phyloP scores from a whole-genome alignment of 2,329 filamentous ascomycete genomes.

The Aspergillus tubingensis region DNA sequence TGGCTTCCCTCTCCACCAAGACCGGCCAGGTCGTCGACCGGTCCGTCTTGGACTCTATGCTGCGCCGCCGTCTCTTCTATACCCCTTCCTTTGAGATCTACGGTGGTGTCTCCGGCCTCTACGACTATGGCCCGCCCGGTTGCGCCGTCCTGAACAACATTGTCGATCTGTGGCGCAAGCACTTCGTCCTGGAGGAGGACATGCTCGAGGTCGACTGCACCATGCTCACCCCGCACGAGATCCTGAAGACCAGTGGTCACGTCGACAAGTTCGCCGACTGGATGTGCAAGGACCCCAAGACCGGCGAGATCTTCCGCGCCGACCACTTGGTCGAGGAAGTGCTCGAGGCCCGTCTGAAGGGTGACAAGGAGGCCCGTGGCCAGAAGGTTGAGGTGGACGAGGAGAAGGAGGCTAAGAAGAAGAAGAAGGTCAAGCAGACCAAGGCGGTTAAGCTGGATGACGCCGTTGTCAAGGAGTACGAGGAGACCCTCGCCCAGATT shows the following conservation, averaged over 20 bases:
- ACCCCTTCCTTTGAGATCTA: constrained; percentile 97
- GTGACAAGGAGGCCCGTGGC: constrained; percentile 89
- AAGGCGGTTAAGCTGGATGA: constrained; percentile 86
- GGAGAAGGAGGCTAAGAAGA: constrained; percentile 83
- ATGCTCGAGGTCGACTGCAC: constrained; percentile 96
- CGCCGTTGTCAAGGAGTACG: constrained; percentile 81
- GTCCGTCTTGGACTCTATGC: constrained; percentile 75
- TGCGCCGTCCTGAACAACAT: constrained; percentile 85
- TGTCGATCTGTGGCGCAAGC: constrained; percentile 85
- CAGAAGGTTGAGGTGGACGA: constrained; percentile 67
- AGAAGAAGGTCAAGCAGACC: constrained; percentile 76
- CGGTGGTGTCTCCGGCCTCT: constrained; percentile 82
- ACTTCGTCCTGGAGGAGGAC: constrained; percentile 90
- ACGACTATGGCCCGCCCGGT: constrained; percentile 90
- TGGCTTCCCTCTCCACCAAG: constrained; percentile 71
- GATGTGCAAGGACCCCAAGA: constrained; percentile 99
- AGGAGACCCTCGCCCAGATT: constrained; percentile 87
- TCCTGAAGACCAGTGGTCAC: constrained; percentile 93
- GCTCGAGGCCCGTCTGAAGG: constrained; percentile 81
- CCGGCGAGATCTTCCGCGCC: constrained; percentile 91
- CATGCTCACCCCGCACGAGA: constrained; percentile 87
- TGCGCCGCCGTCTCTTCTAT: constrained; percentile 88
- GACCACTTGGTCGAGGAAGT: constrained; percentile 97
- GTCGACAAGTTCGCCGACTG: constrained; percentile 98
- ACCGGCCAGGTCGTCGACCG: constrained; percentile 90